A percentile compares a stretch with the other conserved stretches of the same genome.
Evolutionary conservation across 225 moss, liverwort and hornwort genomes (phyloP).

Genomic region (Rhytidiadelphus loreus): DNA sequence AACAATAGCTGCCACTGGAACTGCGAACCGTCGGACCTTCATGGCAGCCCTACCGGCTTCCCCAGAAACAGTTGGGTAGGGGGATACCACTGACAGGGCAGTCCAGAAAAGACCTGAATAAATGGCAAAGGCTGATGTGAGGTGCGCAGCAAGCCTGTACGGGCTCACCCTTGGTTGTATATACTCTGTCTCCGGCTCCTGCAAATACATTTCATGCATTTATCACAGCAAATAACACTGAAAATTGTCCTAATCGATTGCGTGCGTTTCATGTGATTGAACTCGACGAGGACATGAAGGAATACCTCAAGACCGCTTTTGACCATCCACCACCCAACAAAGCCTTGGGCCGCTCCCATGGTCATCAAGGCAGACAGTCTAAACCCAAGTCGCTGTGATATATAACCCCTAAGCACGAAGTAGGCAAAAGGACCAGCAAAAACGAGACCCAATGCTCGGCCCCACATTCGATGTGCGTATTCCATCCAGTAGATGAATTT

Average conservation of each 20-base stretch:
- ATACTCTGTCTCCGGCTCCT: slow-evolving; percentile 92
- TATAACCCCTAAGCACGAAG: slow-evolving; percentile 79
- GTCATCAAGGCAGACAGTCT: slow-evolving; percentile 83
- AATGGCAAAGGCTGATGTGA: slow-evolving; percentile 99
- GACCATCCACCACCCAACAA: slow-evolving; percentile 99
- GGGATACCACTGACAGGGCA: slow-evolving; percentile 59
- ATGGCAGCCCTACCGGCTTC: slow-evolving; percentile 31
- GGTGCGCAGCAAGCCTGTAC: slow-evolving; percentile 97
- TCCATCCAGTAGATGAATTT: slow-evolving; percentile 99
- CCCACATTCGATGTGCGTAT: slow-evolving; percentile 91
- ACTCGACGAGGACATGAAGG: neutral
- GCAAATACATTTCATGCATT: slow-evolving; percentile 21
- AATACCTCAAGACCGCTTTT: slow-evolving; percentile 97
- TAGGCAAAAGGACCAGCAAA: slow-evolving; percentile 99
- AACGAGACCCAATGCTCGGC: slow-evolving; percentile 76
- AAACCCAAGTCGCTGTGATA: slow-evolving; percentile 64
- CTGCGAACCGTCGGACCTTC: slow-evolving; percentile 56
- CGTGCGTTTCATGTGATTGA: neutral
- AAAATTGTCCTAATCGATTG: neutral
- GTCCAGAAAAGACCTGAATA: slow-evolving; percentile 99
- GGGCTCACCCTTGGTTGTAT: slow-evolving; percentile 93
- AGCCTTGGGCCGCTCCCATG: slow-evolving; percentile 96
- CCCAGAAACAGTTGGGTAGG: slow-evolving; percentile 18
- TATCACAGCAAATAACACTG: neutral
- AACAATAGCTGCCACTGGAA: slow-evolving; percentile 90